Percentiles rank a stretch among this genome's conserved stretches.
Conservation (phyloP, 306 rosid species). For the Inga leiocalycina region DNA sequence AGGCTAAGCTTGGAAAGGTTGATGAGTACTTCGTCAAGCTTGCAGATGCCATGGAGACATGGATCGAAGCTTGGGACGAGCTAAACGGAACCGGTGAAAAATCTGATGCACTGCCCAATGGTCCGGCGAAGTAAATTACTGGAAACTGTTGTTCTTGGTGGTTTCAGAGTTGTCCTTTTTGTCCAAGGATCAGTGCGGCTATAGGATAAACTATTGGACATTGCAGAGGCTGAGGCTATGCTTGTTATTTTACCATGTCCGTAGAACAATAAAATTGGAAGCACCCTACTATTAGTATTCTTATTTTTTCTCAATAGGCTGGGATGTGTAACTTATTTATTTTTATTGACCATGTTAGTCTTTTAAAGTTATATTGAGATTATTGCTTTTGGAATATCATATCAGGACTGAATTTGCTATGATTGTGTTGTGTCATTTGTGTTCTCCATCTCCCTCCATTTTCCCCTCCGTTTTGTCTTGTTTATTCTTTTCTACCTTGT, state of each 20-base stretch:
- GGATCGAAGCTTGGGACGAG: conserved; percentile 86
- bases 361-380: conserved; percentile 27
- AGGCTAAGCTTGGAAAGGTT: conserved; percentile 63
- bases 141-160: not conserved
- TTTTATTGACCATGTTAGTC: conserved; percentile 19
- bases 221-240: conserved; percentile 40
- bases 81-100: conserved; percentile 54
- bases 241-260: conserved; percentile 27
- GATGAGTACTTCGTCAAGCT: conserved; percentile 72
- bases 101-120: conserved; percentile 33
- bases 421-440: not conserved
- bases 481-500: not conserved
- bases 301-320: conserved; percentile 7
- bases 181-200: conserved; percentile 40
- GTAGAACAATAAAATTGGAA: conserved; percentile 44
- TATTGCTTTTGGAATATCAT: conserved; percentile 7
- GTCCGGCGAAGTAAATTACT: conserved; percentile 44
- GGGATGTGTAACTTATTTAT: conserved; percentile 9
- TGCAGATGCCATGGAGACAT: conserved; percentile 74
- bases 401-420: conserved; percentile 3
- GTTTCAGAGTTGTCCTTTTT: conserved; percentile 31
- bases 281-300: not conserved
- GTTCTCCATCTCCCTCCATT: not conserved
- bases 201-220: conserved; percentile 38
- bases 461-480: not conserved